Conservation (phyloP, 352 stramenopile genomes). For the Thalassiosira hispida region DNA sequence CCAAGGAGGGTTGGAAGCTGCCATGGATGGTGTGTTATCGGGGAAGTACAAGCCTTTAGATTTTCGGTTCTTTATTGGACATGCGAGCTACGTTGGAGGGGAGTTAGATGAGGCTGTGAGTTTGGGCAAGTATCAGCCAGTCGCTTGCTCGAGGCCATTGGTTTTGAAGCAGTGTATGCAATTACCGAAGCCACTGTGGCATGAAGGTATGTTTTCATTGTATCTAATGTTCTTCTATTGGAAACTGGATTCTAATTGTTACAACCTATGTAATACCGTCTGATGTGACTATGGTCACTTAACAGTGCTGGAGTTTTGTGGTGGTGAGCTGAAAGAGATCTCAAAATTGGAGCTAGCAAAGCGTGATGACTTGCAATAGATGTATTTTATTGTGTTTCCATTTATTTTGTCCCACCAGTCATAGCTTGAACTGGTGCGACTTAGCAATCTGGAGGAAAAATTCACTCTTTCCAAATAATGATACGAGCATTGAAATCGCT, state of each 20-base stretch:
- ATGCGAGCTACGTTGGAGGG: constrained; percentile 57
- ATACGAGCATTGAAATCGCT: too few relatives aligned
- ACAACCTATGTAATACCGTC: constrained; percentile 4
- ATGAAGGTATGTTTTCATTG: constrained; percentile 62
- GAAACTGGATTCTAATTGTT: neutral
- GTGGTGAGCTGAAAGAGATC: constrained; percentile 70
- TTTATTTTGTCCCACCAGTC: too few relatives aligned
- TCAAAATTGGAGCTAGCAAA: constrained; percentile 75
- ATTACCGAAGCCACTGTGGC: constrained; percentile 83
- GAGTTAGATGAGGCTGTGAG: constrained; percentile 60
- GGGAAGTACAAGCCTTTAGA: constrained; percentile 77
- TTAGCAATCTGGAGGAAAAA: too few relatives aligned
- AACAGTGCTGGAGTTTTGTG: constrained; percentile 75
- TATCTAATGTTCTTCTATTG: constrained; percentile 11
- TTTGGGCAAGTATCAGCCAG: constrained; percentile 74
- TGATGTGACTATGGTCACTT: neutral
- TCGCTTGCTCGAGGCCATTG: constrained; percentile 73
- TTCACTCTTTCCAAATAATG: too few relatives aligned
- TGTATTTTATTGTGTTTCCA: too few relatives aligned
- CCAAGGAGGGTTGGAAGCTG: constrained; percentile 70
- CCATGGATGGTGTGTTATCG: constrained; percentile 69
- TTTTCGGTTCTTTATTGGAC: constrained; percentile 84
- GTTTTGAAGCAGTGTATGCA: constrained; percentile 84
- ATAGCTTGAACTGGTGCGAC: too few relatives aligned
- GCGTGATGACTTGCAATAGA: constrained; percentile 62